Evolutionary conservation across 225 moss, liverwort and hornwort genomes (phyloP), one percentile per base, ranked within the genome.

Genomic region (Bryum argenteum): DNA sequence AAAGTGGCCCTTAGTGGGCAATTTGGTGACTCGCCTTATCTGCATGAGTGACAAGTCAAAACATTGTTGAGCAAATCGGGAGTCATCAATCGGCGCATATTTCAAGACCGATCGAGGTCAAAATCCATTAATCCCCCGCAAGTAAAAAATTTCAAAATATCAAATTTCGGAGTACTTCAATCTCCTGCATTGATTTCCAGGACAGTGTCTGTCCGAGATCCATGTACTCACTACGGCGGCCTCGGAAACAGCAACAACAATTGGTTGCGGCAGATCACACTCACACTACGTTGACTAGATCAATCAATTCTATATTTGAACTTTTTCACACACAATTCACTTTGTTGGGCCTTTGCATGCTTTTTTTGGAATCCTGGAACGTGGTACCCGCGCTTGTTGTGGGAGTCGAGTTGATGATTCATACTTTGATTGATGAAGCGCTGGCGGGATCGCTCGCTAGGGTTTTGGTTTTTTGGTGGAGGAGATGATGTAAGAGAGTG

Each of bases 321-420:
- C 16, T 11, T 7, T 0, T 48, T 48, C 44, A 11, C 12, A 1
- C 12, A 10, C 47, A 47, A 16, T 13, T 13, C 1, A 11, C 47
- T 16, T 1, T 18, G 4, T 47, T 7, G 26, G 9, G 11, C 63
- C 18, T 72, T 66, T 53, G 14, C n/a, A 15, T 17, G 8, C 69
- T 75, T 79, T 82, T 75, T 78, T 58, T 58, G 67, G 75, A 53
- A 26, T 11, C 11, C 14, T 10, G 59, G 38, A 60, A 65, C 69
- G 66, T 78, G 81, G 47, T 37, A 20, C 13, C 60, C 55, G 51
- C 4, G 17, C 6, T 70, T 78, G 78, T 66, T 69, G 78, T 66
- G 33, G 33, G 7, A 6, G 5, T 70, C 61, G 77, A 48, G 57
- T 8, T 54, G 61, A 51, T 54, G 62, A 17, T 19, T 54, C n/a